Conservation (phyloP, 2,329 filamentous ascomycete species). For the Elsinoe perseae region DNA sequence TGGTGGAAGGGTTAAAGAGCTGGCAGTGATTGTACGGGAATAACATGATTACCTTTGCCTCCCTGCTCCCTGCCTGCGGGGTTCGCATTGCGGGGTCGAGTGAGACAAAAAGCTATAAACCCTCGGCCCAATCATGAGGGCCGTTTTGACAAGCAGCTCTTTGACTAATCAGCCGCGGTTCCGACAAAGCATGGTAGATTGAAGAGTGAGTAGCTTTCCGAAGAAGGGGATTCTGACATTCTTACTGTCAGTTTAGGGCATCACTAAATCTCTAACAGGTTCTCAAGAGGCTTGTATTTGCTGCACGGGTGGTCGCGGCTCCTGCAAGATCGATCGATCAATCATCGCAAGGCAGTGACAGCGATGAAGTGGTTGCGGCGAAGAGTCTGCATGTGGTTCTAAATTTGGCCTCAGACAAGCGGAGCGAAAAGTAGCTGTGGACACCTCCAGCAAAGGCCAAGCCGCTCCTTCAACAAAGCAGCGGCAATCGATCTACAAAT, state of each 20-base stretch:
- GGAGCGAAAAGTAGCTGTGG: neutral
- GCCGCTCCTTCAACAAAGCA: neutral
- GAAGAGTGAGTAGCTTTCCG: too few relatives aligned
- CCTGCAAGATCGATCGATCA: neutral
- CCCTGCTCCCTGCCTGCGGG: neutral
- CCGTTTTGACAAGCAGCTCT: neutral
- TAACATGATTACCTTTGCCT: constrained; percentile 1
- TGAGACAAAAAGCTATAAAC: constrained; percentile 4
- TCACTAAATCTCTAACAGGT: too few relatives aligned
- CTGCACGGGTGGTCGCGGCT: neutral
- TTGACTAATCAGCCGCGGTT: constrained; percentile 11
- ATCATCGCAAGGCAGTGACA: neutral
- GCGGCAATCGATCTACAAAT: neutral
- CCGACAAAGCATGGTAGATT: too few relatives aligned
- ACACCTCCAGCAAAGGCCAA: constrained; percentile 1
- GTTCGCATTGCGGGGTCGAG: constrained; percentile 1
- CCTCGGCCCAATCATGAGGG: constrained; percentile 7
- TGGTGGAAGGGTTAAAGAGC: neutral
- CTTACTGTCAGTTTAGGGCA: neutral
- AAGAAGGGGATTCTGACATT: neutral
- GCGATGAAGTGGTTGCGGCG: neutral
- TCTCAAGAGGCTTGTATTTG: neutral
- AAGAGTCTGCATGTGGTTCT: neutral
- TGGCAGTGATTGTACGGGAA: neutral
- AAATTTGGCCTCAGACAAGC: neutral